These are phyloP conservation scores for Pachyrhizus erosus DNA, from an alignment of 306 rosid species.

Conservation along the genomic window DNA sequence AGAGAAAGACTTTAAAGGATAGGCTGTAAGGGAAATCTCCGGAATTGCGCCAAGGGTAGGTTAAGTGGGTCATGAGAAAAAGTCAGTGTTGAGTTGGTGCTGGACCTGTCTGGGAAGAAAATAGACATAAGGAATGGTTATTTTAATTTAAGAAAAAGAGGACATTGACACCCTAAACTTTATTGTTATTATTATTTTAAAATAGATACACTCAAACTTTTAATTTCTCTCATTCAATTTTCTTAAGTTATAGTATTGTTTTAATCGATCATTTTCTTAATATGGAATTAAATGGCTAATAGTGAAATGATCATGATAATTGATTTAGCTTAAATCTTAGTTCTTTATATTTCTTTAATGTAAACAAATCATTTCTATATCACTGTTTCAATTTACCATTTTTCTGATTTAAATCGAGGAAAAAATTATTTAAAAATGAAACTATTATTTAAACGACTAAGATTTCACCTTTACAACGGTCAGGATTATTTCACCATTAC, in stretches of 20 bases:
- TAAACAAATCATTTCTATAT: too few relatives aligned
- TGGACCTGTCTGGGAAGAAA: not conserved
- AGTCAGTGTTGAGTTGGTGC: not conserved
- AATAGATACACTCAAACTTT: not conserved
- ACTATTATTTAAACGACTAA: not conserved
- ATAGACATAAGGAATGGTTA: not conserved
- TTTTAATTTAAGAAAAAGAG: not conserved
- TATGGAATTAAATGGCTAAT: too few relatives aligned
- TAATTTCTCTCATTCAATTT: not conserved
- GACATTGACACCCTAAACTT: not conserved
- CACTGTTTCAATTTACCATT: not conserved
- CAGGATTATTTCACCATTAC: not conserved
- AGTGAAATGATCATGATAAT: not conserved
- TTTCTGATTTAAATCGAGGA: not conserved
- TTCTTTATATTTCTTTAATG: not conserved
- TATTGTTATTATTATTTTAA: not conserved
- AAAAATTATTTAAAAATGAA: not conserved
- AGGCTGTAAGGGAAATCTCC: not conserved
- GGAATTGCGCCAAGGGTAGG: conserved; percentile 20
- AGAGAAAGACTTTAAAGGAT: not conserved
- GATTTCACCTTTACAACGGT: not conserved
- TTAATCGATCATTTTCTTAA: not conserved
- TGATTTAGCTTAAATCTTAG: not conserved
- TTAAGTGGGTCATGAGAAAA: not conserved
- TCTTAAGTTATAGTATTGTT: not conserved